Evolutionary conservation across 345 rosid genomes (phyloP).

Genomic region (Gossypium bickii): DNA sequence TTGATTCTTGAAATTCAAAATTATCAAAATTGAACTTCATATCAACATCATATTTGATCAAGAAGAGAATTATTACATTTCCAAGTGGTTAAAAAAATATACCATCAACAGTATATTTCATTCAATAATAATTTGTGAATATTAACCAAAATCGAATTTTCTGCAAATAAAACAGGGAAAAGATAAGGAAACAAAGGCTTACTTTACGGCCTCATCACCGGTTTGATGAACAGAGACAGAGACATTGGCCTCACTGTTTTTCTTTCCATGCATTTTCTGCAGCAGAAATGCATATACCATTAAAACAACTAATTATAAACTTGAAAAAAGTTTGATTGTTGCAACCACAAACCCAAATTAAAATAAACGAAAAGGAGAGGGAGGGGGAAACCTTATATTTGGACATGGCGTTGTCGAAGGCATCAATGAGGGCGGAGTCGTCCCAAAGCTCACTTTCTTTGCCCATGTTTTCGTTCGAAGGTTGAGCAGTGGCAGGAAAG

Average conservation of each 20-base stretch:
- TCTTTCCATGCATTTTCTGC: conserved; percentile 42
- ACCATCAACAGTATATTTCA: neutral
- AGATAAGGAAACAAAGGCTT: neutral
- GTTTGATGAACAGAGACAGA: conserved; percentile 11
- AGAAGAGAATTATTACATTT: neutral
- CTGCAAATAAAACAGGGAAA: neutral
- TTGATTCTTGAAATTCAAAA: neutral
- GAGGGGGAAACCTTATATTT: conserved; percentile 40
- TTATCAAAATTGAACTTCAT: neutral
- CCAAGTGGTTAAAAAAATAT: neutral
- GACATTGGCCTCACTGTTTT: conserved; percentile 11
- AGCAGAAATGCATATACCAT: neutral
- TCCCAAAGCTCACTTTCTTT: conserved; percentile 56
- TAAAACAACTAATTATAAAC: neutral
- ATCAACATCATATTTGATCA: neutral
- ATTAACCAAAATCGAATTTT: neutral
- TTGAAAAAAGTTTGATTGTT: neutral
- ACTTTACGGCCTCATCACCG: conserved; percentile 25
- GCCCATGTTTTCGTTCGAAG: conserved; percentile 24
- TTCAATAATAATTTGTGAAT: neutral
- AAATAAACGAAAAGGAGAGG: neutral
- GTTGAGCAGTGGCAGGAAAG: neutral
- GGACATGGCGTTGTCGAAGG: conserved; percentile 60
- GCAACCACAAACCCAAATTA: neutral
- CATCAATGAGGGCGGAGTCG: conserved; percentile 54